These are phyloP conservation scores for Scopulariopsis brevicaulis DNA, from an alignment of 2,329 filamentous ascomycete genomes.

Conservation along the genomic window DNA sequence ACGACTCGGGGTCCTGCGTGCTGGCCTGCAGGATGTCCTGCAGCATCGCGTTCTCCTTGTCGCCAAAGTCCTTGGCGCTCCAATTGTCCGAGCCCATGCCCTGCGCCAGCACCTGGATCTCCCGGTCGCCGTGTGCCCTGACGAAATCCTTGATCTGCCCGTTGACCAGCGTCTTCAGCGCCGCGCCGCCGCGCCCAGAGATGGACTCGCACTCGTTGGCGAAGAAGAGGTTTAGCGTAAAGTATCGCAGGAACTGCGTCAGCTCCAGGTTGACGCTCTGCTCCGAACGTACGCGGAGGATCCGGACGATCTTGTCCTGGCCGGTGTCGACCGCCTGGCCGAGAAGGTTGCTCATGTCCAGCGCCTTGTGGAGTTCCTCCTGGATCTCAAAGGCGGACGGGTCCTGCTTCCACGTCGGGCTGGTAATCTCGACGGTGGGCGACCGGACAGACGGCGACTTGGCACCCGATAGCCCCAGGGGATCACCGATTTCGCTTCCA, in stretches of 20 bases:
- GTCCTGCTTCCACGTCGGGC: constrained; percentile 25
- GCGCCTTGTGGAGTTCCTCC: constrained; percentile 63
- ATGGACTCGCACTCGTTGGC: constrained; percentile 80
- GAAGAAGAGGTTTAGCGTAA: constrained; percentile 71
- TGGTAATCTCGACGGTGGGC: constrained; percentile 31
- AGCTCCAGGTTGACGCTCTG: constrained; percentile 59
- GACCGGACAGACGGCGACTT: constrained; percentile 38
- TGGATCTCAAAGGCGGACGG: constrained; percentile 40
- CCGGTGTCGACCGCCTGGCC: constrained; percentile 73
- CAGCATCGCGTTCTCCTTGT: constrained; percentile 48
- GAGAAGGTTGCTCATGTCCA: constrained; percentile 68
- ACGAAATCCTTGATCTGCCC: constrained; percentile 75
- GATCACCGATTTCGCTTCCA: constrained; percentile 55
- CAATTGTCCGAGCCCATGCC: constrained; percentile 74
- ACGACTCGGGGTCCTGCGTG: constrained; percentile 56
- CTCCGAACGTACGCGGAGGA: constrained; percentile 66
- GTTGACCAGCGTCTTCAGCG: constrained; percentile 70
- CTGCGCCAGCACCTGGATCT: constrained; percentile 64
- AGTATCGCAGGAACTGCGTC: constrained; percentile 66
- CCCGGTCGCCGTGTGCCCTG: constrained; percentile 54
- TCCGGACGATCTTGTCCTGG: constrained; percentile 64
- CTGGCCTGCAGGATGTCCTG: constrained; percentile 56
- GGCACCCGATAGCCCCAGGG: constrained; percentile 18
- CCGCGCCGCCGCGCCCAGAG: constrained; percentile 64
- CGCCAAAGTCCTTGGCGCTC: constrained; percentile 65